Conservation (phyloP, 179 eudicot species). For the Beta corolliflora region DNA sequence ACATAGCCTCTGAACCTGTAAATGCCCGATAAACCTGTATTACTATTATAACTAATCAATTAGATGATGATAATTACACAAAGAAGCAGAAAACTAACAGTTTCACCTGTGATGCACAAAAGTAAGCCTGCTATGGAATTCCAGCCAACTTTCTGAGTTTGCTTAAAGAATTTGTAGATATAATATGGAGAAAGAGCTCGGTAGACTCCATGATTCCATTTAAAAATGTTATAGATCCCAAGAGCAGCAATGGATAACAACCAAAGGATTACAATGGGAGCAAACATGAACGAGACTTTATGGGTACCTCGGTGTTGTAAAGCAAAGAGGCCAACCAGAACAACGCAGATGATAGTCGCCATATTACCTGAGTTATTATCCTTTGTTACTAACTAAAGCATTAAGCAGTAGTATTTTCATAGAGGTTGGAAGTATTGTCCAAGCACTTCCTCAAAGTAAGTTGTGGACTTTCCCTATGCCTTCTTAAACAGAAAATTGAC, state of each 20-base stretch:
- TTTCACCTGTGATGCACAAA: conserved; percentile 58
- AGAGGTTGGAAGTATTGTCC: neutral
- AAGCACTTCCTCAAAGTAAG: neutral
- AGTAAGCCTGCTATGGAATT: conserved; percentile 57
- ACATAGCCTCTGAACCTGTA: conserved; percentile 74
- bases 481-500: neutral
- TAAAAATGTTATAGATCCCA: conserved; percentile 55
- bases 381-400: conserved; percentile 13
- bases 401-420: neutral
- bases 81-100: neutral
- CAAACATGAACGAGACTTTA: conserved; percentile 57
- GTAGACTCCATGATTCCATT: conserved; percentile 51
- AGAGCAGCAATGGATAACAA: conserved; percentile 50
- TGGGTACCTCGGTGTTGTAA: conserved; percentile 65
- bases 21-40: conserved; percentile 13
- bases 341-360: conserved; percentile 40
- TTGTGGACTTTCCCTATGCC: neutral
- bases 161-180: conserved; percentile 46
- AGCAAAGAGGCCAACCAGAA: conserved; percentile 58
- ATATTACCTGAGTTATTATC: conserved; percentile 36
- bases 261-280: conserved; percentile 62
- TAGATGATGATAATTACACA: neutral
- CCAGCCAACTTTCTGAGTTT: conserved; percentile 53
- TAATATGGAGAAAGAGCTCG: conserved; percentile 63
- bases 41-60: neutral